Base-by-base conservation (phyloP, 306 rosid species). In the Inga leiocalycina region DNA sequence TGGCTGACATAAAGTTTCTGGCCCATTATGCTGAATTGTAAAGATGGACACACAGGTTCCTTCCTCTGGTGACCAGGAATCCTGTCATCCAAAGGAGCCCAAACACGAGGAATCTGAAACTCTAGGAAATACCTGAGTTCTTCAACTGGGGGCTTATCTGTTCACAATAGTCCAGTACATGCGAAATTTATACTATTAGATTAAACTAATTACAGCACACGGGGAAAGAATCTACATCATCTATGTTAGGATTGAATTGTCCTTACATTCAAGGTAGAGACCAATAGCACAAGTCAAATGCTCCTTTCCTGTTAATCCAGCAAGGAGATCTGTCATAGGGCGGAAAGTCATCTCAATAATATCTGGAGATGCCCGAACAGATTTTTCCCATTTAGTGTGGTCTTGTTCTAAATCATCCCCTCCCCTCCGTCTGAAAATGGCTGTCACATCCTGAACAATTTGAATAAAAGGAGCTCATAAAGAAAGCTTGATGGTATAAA, bases 21-120 rank as follows among this genome's bases (percentile, higher is more conserved):
- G 75, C 98, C 98, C 98, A 95, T 95, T 77, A 95, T 89, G 85
- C 98, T 95, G 90, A 95, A 95, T 56, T 93, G 98, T 84, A 95
- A 88, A 82, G 92, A 95, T 74, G 97, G 98, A 85, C 98, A 95
- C 79, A 93, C 95, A 69, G 98, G 98, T 87, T 95, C 98, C 87
- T 95, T 95, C 81, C 98, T 89, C 87, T 88, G 98, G 80, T 83
- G 98, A 67, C 94, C 97, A 74, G 89, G 91, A 82, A 91, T 82
- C 71, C 83, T 88, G 77, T 92, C 94, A 17, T 65, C 80, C 71
- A 91, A 62, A 65, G 98, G 98, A 85, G 98, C 97, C 98, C 98
- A 95, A 51, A 93, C 81, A 48, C 89, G 86, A 80, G 94, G 89
- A 87, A 93, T 90, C 87, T 93, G 98, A 90, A 95, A 95, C 91